Percentiles rank a stretch among this genome's conserved stretches.
phyloP scores from a whole-genome alignment of 495 filamentous ascomycete genomes.

The Choiromyces venosus region DNA sequence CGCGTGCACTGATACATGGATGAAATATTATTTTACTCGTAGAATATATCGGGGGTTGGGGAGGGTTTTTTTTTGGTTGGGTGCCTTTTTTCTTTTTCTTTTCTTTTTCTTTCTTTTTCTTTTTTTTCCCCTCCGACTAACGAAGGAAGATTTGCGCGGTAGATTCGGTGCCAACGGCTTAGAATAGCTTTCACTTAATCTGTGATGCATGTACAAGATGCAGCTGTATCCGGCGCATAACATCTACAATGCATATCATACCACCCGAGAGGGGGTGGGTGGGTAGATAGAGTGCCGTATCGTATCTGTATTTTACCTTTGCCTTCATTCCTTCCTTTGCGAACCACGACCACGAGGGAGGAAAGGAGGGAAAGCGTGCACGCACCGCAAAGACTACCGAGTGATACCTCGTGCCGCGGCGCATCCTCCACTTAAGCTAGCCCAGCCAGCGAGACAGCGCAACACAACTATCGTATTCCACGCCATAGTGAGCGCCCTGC shows the following conservation, averaged over 20 bases:
- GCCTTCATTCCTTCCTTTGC: no score
- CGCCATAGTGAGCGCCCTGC: no score
- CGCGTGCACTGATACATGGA: no score
- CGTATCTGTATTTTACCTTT: no score
- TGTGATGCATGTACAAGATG: conserved; percentile 7
- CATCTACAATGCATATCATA: not conserved
- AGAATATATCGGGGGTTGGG: no score
- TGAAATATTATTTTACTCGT: no score
- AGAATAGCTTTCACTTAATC: not conserved
- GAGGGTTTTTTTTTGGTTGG: not conserved
- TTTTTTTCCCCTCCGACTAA: not conserved
- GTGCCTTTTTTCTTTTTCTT: not conserved
- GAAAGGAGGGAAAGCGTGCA: no score
- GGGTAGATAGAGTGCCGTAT: no score
- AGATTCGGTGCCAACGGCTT: not conserved
- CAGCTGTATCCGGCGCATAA: not conserved
- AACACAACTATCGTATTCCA: no score
- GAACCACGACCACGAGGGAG: no score
- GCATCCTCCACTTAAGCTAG: not conserved
- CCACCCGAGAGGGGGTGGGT: no score
- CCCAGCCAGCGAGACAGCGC: no score
- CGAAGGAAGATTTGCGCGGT: not conserved
- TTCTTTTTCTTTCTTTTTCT: not conserved
- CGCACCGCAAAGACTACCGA: not conserved
- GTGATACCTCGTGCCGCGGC: not conserved